Percentiles rank a stretch among this genome's conserved stretches.
Evolutionary conservation across 2,329 filamentous ascomycete genomes (phyloP).

Genomic region (Clonostachys rosea): DNA sequence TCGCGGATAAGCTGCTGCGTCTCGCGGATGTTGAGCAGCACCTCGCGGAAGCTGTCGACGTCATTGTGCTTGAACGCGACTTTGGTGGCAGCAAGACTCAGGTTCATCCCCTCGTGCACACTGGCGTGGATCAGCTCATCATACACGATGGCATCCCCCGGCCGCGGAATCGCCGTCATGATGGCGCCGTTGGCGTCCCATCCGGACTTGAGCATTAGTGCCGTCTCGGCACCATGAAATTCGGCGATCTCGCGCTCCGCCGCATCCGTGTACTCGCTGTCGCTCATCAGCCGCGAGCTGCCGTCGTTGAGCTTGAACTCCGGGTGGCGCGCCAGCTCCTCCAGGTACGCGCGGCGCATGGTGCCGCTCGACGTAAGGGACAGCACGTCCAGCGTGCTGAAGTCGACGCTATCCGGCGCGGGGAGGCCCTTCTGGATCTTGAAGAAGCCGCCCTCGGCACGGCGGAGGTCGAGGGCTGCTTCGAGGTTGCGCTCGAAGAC

Average conservation of each 20-base stretch:
- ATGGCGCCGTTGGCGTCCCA: slow-evolving; percentile 50
- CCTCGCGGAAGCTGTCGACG: slow-evolving; percentile 23
- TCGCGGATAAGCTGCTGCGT: slow-evolving; percentile 17
- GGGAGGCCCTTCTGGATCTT: slow-evolving; percentile 11
- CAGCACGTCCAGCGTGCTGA: slow-evolving; percentile 64
- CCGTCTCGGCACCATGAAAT: slow-evolving; percentile 55
- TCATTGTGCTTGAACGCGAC: slow-evolving; percentile 41
- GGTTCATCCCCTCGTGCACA: slow-evolving; percentile 59
- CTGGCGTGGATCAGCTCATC: slow-evolving; percentile 66
- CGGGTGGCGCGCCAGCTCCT: slow-evolving; percentile 35
- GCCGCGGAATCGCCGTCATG: slow-evolving; percentile 41
- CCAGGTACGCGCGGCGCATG: slow-evolving; percentile 41
- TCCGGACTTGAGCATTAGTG: slow-evolving; percentile 56
- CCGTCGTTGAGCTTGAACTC: slow-evolving; percentile 39
- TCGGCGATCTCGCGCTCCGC: slow-evolving; percentile 57
- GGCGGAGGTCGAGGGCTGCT: slow-evolving; percentile 17
- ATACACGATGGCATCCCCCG: slow-evolving; percentile 53
- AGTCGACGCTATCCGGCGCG: slow-evolving; percentile 33
- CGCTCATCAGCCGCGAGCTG: slow-evolving; percentile 60
- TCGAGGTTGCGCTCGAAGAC: slow-evolving; percentile 17
- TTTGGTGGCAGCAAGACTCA: slow-evolving; percentile 41
- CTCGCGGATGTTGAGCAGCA: slow-evolving; percentile 20
- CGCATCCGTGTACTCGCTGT: slow-evolving; percentile 48
- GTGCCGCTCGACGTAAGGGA: slow-evolving; percentile 44
- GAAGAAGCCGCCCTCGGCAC: slow-evolving; percentile 11